Percentiles rank a stretch among this genome's conserved stretches.
Evolutionary conservation across 2,329 filamentous ascomycete genomes (phyloP).

Genomic region (Mariannaea sp.): DNA sequence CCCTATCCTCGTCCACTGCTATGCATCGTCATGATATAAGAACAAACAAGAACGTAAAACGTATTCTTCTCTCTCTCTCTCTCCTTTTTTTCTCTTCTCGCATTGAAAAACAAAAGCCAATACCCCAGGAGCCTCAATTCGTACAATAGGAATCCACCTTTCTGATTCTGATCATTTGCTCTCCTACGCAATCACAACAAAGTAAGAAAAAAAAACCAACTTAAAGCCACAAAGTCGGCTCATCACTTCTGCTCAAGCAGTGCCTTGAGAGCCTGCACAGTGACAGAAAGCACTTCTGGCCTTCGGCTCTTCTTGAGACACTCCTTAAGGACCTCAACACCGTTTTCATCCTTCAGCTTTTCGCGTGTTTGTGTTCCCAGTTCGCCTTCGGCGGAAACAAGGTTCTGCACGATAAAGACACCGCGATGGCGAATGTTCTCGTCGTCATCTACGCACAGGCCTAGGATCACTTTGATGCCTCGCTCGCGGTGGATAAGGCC

Average conservation of each 20-base stretch:
- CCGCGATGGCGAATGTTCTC: constrained; percentile 74
- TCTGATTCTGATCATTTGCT: neutral
- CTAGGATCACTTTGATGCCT: constrained; percentile 79
- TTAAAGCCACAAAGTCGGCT: neutral
- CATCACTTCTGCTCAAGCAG: constrained; percentile 53
- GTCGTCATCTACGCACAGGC: constrained; percentile 73
- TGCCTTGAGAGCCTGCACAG: constrained; percentile 74
- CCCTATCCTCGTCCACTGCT: neutral
- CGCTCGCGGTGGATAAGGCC: constrained; percentile 72
- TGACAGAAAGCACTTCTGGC: constrained; percentile 71
- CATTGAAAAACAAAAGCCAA: neutral
- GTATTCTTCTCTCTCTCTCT: constrained; percentile 7
- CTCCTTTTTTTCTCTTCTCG: constrained; percentile 4
- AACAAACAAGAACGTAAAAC: constrained; percentile 1
- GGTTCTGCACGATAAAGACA: constrained; percentile 74
- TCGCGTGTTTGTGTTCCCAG: constrained; percentile 64
- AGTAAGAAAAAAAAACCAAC: neutral
- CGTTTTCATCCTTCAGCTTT: constrained; percentile 65
- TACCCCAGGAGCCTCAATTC: constrained; percentile 15
- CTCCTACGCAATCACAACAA: neutral
- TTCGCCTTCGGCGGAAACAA: constrained; percentile 69
- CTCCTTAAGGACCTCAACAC: constrained; percentile 69
- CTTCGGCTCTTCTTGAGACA: constrained; percentile 71
- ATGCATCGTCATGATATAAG: constrained; percentile 11
- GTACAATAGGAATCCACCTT: constrained; percentile 8